Conservation (phyloP, 306 rosid genomes). For the Cicer pinnatifidum region DNA sequence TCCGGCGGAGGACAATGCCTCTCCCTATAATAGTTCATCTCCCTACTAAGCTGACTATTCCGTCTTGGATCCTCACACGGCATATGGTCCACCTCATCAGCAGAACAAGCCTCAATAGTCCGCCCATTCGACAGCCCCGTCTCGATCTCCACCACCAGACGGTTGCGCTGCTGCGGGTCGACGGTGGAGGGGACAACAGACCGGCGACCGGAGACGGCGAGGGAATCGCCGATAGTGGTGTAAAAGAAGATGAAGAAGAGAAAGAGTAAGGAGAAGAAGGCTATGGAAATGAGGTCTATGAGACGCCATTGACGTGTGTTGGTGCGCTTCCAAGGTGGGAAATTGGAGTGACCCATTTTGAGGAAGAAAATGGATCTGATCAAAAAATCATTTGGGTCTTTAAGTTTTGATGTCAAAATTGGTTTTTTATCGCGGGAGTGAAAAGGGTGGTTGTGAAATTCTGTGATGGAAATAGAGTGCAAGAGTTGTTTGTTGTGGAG, state of each 20-base stretch:
- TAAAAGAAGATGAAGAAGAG: slow-evolving; percentile 74
- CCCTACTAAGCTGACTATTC: slow-evolving; percentile 88
- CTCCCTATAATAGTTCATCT: slow-evolving; percentile 90
- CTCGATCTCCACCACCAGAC: slow-evolving; percentile 64
- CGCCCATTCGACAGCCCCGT: slow-evolving; percentile 45
- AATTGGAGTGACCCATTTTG: slow-evolving; percentile 79
- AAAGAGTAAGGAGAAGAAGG: slow-evolving; percentile 65
- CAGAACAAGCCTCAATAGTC: slow-evolving; percentile 67
- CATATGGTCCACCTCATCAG: slow-evolving; percentile 73
- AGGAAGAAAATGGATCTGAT: slow-evolving; percentile 56
- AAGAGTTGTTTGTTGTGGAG: neutral
- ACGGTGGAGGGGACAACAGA: slow-evolving; percentile 63
- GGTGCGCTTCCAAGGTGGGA: slow-evolving; percentile 68
- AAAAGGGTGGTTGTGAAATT: slow-evolving; percentile 22
- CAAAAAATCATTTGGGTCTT: slow-evolving; percentile 51
- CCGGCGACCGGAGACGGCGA: slow-evolving; percentile 88
- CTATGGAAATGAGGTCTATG: slow-evolving; percentile 65
- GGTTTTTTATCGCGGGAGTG: neutral
- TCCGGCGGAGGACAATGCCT: slow-evolving; percentile 80
- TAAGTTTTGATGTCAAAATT: slow-evolving; percentile 8
- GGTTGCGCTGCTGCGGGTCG: slow-evolving; percentile 74
- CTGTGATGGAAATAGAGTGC: slow-evolving; percentile 12
- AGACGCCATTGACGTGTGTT: slow-evolving; percentile 76
- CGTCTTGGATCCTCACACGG: slow-evolving; percentile 90
- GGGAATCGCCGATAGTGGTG: slow-evolving; percentile 78